These are phyloP conservation scores for Binderoboletus segoi DNA, from an alignment of 1,284 basidiomycete species.

Conservation along the genomic window DNA sequence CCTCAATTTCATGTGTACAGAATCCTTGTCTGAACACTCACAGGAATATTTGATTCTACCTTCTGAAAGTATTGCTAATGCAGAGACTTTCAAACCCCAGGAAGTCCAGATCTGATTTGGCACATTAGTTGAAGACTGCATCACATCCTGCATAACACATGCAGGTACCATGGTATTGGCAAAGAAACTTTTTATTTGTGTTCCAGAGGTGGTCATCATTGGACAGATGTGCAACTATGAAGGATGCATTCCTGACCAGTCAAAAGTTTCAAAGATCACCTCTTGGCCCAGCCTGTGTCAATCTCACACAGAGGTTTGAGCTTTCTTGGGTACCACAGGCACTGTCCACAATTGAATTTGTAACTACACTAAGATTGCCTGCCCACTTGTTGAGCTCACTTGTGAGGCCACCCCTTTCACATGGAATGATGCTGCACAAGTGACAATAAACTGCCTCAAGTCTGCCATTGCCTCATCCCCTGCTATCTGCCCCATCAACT, in stretches of 20 bases:
- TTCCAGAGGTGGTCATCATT: no score
- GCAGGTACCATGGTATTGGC: no score
- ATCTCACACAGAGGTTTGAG: slow-evolving; percentile 21
- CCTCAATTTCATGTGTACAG: no score
- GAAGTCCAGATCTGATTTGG: no score
- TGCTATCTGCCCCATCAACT: slow-evolving; percentile 37
- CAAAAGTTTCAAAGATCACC: slow-evolving; percentile 1
- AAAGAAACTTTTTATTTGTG: no score
- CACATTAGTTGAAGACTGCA: no score
- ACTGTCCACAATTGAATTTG: slow-evolving; percentile 30
- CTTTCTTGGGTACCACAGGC: slow-evolving; percentile 33
- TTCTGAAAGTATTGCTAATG: no score
- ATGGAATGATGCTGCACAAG: not conserved
- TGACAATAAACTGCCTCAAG: slow-evolving; percentile 30
- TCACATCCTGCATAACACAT: no score
- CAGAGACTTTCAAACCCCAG: no score
- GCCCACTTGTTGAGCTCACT: slow-evolving; percentile 6
- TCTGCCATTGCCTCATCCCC: slow-evolving; percentile 18
- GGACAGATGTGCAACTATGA: slow-evolving; percentile 20
- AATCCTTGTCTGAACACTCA: no score
- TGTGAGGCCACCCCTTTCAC: not conserved
- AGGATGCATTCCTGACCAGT: slow-evolving; percentile 1
- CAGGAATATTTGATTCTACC: no score
- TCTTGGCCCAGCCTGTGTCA: slow-evolving; percentile 1
- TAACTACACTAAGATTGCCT: slow-evolving; percentile 7